These are phyloP conservation scores for Panellus pusillus DNA, from an alignment of 768 basidiomycete species.

Conservation along the genomic window DNA sequence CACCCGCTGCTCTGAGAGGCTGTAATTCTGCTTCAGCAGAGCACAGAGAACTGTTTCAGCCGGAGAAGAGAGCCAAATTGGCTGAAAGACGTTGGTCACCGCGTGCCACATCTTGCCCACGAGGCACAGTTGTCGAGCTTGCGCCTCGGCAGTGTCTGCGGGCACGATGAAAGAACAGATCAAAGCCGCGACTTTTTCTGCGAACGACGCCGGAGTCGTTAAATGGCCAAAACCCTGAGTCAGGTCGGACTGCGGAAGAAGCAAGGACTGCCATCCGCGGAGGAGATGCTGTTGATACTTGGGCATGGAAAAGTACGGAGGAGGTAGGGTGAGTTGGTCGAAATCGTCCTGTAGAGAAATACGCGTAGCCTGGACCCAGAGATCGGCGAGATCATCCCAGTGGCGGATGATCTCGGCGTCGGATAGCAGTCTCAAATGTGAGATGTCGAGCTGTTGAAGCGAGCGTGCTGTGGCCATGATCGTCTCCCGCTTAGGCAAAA, in stretches of 20 bases:
- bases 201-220: constrained; percentile 33
- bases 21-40: constrained; percentile 45
- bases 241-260: constrained; percentile 50
- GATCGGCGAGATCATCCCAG: constrained; percentile 37
- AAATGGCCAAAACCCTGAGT: constrained; percentile 39
- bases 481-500: constrained; percentile 26
- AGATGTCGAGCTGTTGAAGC: constrained; percentile 25
- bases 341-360: constrained; percentile 15
- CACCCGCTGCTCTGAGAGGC: constrained; percentile 38
- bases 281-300: constrained; percentile 39
- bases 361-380: constrained; percentile 36
- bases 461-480: constrained; percentile 30
- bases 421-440: constrained; percentile 32
- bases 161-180: constrained; percentile 37
- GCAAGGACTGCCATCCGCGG: constrained; percentile 53
- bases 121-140: constrained; percentile 39
- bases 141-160: constrained; percentile 24
- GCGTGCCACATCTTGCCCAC: constrained; percentile 51
- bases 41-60: constrained; percentile 49
- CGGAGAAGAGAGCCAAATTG: constrained; percentile 38
- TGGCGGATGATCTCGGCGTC: constrained; percentile 39
- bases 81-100: constrained; percentile 48
- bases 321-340: neutral
- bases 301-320: constrained; percentile 6
- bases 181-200: constrained; percentile 33